Evolutionary conservation across 2,329 filamentous ascomycete species (phyloP), one percentile per base, ranked within the genome.

Genomic region (Xylaria sp.): DNA sequence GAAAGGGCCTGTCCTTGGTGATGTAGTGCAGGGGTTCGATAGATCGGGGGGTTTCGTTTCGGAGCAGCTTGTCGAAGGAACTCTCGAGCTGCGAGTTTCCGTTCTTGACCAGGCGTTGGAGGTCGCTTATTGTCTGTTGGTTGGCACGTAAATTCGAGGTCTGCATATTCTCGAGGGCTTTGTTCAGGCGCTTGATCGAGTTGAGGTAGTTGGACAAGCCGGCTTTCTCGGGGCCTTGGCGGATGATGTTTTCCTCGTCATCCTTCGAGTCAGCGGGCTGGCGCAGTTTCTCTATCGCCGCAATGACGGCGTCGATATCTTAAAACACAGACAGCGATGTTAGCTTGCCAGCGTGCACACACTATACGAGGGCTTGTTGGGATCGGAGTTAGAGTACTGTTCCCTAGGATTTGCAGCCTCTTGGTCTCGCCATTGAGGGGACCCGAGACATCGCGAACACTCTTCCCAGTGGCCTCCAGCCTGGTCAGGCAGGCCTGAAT

Each of bases 401-500:
- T 90, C 73, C 93, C 94, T 44, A 97, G 89, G n/a, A 91, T 88
- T 81, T 98, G 96, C 25, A 98, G 86, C 71, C 90, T 91, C 80
- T 94, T 92, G 0, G 96, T 98, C 80, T 98, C 97, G 75, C 92
- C 93, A 78, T 94, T 97, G 51, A 99, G 91, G 9, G 96, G 96
- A 0, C 94, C 94, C 65, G 97, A 94, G 12, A 97, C 94, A 78
- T 97, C 93, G 76, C 94, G 91, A 23, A 98, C 94, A 69, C 92
- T 94, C 82, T 94, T 94, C 20, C 95, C 96, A 63, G 93, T 97
- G 46, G 91, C 89, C 76, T 98, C 94, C 41, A 99, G 86, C 65
- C 94, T 89, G 46, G 90, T 88, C 74, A 98, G 87, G 61, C 93
- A 97, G 34, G 92, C 91, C 81, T 97, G 92, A 65, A 99, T 98